A percentile compares a stretch with the other conserved stretches of the same genome.
phyloP scores from a whole-genome alignment of 768 basidiomycete species.

The Sutorius australiensis region DNA sequence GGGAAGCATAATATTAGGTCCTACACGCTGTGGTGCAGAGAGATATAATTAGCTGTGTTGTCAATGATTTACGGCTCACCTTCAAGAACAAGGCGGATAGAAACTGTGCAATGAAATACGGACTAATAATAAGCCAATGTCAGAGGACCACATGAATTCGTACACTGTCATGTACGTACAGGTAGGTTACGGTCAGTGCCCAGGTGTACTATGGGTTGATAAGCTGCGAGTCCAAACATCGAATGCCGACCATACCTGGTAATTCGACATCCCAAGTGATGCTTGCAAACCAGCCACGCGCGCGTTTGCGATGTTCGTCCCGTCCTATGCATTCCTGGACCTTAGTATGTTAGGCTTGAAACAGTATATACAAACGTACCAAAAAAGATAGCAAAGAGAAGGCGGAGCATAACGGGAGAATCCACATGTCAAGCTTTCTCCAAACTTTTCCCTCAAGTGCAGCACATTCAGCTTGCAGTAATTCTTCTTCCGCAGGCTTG shows the following conservation, averaged over 20 bases:
- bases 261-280: conserved; percentile 36
- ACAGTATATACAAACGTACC: conserved; percentile 30
- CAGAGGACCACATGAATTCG: background rate
- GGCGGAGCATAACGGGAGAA: conserved; percentile 47
- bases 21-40: conserved; percentile 28
- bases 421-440: conserved; percentile 46
- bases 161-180: conserved; percentile 11
- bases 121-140: conserved; percentile 21
- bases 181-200: conserved; percentile 28
- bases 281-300: conserved; percentile 57
- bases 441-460: conserved; percentile 39
- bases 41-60: background rate
- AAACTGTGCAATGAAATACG: conserved; percentile 54
- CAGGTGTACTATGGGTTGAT: conserved; percentile 30
- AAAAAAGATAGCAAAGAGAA: conserved; percentile 51
- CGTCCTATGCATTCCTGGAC: conserved; percentile 25
- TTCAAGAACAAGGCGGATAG: conserved; percentile 60
- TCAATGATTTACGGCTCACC: conserved; percentile 13
- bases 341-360: background rate
- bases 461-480: conserved; percentile 6
- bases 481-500: background rate
- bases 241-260: conserved; percentile 18
- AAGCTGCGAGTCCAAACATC: background rate
- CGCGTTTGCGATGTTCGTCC: conserved; percentile 54
- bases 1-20: conserved; percentile 58